phyloP scores from a whole-genome alignment of 768 basidiomycete genomes.

The Pleurotus citrinopileatus region DNA sequence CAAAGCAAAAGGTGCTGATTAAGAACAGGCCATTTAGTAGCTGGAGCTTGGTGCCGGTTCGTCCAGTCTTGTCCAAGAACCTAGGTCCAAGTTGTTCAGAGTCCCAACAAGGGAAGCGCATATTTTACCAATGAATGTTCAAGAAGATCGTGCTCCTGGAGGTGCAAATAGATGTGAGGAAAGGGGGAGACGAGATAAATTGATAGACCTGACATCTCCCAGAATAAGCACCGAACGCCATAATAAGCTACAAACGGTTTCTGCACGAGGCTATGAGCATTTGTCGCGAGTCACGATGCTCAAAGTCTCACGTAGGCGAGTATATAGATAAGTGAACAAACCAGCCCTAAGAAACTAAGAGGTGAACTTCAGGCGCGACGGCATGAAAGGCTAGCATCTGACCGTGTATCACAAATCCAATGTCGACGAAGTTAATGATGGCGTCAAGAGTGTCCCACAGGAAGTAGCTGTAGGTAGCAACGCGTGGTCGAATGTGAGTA shows the following conservation, averaged over 20 bases:
- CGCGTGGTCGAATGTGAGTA: background rate
- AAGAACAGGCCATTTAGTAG: constrained; percentile 71
- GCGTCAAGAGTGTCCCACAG: constrained; percentile 82
- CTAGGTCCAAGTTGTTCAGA: constrained; percentile 27
- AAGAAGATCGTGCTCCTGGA: constrained; percentile 80
- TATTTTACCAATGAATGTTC: constrained; percentile 77
- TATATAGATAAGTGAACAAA: constrained; percentile 63
- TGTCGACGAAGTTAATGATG: constrained; percentile 60
- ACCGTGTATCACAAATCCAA: constrained; percentile 81
- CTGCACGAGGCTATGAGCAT: constrained; percentile 25
- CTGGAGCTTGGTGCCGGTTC: constrained; percentile 66
- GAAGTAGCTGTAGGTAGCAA: constrained; percentile 52
- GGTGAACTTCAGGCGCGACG: background rate
- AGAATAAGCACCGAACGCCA: constrained; percentile 72
- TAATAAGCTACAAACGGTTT: constrained; percentile 80
- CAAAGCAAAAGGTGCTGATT: constrained; percentile 63
- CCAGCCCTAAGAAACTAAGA: constrained; percentile 38
- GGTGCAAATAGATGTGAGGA: background rate
- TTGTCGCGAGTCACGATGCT: constrained; percentile 7
- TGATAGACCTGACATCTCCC: constrained; percentile 63
- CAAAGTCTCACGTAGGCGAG: constrained; percentile 58
- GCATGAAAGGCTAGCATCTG: constrained; percentile 18
- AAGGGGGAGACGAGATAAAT: constrained; percentile 9
- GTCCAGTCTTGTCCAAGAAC: constrained; percentile 76
- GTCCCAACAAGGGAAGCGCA: background rate